Evolutionary conservation across 148 eudicot species (phyloP), one percentile per base, ranked within the genome.

Genomic region (Silene conica): DNA sequence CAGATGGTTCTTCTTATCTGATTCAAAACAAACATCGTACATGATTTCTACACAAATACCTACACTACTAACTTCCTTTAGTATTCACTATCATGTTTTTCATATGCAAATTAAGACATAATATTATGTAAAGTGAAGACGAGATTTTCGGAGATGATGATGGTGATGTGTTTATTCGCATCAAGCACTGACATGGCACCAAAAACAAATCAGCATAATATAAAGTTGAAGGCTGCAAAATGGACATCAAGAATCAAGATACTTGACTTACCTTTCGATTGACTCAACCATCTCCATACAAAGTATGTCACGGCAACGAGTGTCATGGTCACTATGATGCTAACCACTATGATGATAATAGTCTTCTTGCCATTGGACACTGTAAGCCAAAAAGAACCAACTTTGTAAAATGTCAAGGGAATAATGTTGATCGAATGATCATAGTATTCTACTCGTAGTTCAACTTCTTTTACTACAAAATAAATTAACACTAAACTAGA

Each of bases 311-410:
- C 5, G 56, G 69, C 57, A 19, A 21, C 41, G 31, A 75, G 54
- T 60, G 45, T 20, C 15, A 46, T 19, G n/a, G 72, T 31, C 22
- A 63, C 82, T 45, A 75, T 13, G 60, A 58, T 56, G 34, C 41
- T 48, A 19, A 60, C 54, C 46, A 66, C 56, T 26, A 55, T 76
- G 41, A 71, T 71, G 68, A 75, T 8, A 25, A 60, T 38, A 25
- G 57, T 80, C 45, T 34, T 41, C 75, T 57, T 80, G 19, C 38
- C 60, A 21, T 22, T 75, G 26, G 57, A 46, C 48, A 60, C 79
- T 80, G 82, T 26, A 46, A 70, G 22, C n/a, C 23, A 69, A n/a
- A 15, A 60, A 50, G 62, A 19, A 58, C 14, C 10, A 63, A 59
- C 54, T 18, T 21, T 22, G 20, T 57, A 13, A 43, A 22, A 21